Percentiles rank a stretch among this genome's conserved stretches.
Evolutionary conservation across 352 stramenopile genomes (phyloP).

Genomic region (Pythium myriotylum): DNA sequence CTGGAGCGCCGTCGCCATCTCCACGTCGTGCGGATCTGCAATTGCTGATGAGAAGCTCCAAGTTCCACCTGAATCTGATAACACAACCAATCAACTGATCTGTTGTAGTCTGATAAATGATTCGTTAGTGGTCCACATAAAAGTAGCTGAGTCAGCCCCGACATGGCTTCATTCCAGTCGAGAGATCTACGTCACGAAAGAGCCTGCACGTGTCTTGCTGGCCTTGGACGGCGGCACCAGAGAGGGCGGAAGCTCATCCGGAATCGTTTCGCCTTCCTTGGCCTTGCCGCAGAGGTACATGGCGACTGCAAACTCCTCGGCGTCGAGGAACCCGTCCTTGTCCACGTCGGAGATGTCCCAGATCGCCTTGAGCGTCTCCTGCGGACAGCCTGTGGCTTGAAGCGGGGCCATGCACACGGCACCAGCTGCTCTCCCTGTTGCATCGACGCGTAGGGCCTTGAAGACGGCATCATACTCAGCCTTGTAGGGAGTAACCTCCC

Average conservation of each 20-base stretch:
- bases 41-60: neutral
- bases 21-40: neutral
- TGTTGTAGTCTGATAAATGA: neutral
- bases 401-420: constrained; percentile 81
- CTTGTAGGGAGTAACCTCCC: constrained; percentile 73
- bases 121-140: neutral
- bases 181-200: constrained; percentile 8
- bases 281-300: constrained; percentile 86
- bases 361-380: constrained; percentile 81
- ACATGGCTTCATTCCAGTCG: constrained; percentile 6
- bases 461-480: constrained; percentile 86
- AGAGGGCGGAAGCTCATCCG: constrained; percentile 48
- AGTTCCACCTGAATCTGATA: neutral
- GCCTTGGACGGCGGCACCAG: constrained; percentile 64
- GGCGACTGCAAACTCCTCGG: constrained; percentile 90
- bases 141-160: too few species aligned
- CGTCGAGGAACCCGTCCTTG: constrained; percentile 87
- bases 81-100: neutral
- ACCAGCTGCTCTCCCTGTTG: constrained; percentile 53
- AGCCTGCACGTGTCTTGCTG: constrained; percentile 22
- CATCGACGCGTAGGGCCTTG: constrained; percentile 61
- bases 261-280: constrained; percentile 75
- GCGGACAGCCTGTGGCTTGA: constrained; percentile 58
- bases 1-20: constrained; percentile 18
- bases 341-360: constrained; percentile 92